Conservation (phyloP, 2,329 filamentous ascomycete species). For the Didymellaceae sp. region DNA sequence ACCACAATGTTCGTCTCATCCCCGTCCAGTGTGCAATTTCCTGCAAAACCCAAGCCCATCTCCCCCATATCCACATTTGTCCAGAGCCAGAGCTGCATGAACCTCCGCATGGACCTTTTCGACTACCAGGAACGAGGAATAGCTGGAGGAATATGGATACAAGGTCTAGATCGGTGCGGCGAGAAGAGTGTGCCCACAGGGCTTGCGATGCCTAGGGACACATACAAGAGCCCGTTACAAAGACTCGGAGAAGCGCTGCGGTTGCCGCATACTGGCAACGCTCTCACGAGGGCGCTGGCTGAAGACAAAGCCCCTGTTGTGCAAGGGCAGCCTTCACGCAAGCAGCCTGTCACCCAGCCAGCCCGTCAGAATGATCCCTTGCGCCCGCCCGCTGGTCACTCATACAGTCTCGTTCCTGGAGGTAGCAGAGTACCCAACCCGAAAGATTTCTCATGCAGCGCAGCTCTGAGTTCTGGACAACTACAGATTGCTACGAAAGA, state of each 20-base stretch:
- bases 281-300: slow-evolving; percentile 11
- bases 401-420: slow-evolving; percentile 32
- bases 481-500: slow-evolving; percentile 6
- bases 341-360: background rate
- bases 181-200: slow-evolving; percentile 22
- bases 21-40: slow-evolving; percentile 40
- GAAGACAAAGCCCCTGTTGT: background rate
- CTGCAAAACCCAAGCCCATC: slow-evolving; percentile 46
- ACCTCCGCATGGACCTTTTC: slow-evolving; percentile 25
- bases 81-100: slow-evolving; percentile 51
- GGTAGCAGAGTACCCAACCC: slow-evolving; percentile 16
- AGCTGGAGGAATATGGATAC: slow-evolving; percentile 18
- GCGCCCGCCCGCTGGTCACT: slow-evolving; percentile 47
- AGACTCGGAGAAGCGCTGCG: slow-evolving; percentile 38
- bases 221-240: slow-evolving; percentile 44
- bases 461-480: slow-evolving; percentile 22
- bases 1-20: slow-evolving; percentile 75
- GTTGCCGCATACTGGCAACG: slow-evolving; percentile 23
- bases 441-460: slow-evolving; percentile 3
- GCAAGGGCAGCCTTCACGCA: background rate
- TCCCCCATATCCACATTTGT: slow-evolving; percentile 54
- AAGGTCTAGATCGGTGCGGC: background rate
- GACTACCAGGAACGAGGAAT: slow-evolving; percentile 22
- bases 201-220: slow-evolving; percentile 30
- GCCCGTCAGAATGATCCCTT: slow-evolving; percentile 15